Evolutionary conservation across 148 eudicot genomes (phyloP).

Genomic region (Pouteria glomerata): DNA sequence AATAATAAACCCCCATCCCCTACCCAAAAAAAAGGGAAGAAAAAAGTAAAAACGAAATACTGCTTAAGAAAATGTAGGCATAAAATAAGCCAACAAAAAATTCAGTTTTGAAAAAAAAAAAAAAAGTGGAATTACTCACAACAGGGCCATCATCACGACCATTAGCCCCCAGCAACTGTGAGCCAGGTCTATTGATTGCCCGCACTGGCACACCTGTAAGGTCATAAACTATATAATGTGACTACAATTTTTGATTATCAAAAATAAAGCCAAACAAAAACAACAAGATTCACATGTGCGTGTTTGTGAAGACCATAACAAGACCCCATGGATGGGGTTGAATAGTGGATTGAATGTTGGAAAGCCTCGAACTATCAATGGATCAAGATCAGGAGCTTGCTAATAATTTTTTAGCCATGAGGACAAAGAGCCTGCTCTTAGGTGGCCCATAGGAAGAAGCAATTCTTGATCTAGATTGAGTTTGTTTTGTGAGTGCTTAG

Average conservation of each 20-base stretch:
- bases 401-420: not conserved
- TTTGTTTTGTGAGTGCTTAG: not conserved
- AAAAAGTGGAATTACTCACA: conserved; percentile 34
- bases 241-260: not conserved
- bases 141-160: conserved; percentile 79
- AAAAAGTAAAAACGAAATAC: not conserved
- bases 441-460: not conserved
- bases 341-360: not conserved
- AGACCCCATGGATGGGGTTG: not conserved
- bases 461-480: not conserved
- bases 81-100: not conserved
- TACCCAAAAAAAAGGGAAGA: not conserved
- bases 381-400: not conserved
- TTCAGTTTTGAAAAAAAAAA: not conserved
- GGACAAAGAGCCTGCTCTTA: not conserved
- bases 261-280: not conserved
- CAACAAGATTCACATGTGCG: not conserved
- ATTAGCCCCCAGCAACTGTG: conserved; percentile 64
- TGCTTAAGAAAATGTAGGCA: not conserved
- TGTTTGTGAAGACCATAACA: not conserved
- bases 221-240: not conserved
- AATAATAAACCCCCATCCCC: not conserved
- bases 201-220: conserved; percentile 49
- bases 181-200: conserved; percentile 62
- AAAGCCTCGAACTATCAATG: not conserved